Conservation (phyloP, 2,329 filamentous ascomycete genomes). For the Sporothrix schenckii region DNA sequence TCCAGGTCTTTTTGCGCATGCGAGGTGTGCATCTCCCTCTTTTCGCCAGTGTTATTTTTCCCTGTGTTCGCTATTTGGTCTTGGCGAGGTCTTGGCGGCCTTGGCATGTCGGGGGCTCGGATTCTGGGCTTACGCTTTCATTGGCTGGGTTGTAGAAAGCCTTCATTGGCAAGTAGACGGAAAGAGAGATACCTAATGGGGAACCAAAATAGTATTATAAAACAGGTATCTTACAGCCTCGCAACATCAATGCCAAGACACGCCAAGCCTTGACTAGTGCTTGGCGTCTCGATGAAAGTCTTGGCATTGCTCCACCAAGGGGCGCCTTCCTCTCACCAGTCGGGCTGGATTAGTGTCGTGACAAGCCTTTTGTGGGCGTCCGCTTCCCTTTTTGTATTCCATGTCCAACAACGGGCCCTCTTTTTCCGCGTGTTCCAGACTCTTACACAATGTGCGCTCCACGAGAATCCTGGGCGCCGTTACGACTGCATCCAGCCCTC, state of each 20-base stretch:
- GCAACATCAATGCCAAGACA: conserved; percentile 26
- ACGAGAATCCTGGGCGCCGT: conserved; percentile 9
- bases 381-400: conserved; percentile 24
- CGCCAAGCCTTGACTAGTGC: conserved; percentile 36
- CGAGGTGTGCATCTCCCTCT: conserved; percentile 16
- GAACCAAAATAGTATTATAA: fast-evolving
- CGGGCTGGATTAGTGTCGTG: conserved; percentile 22
- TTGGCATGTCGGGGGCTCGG: conserved; percentile 35
- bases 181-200: not conserved
- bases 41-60: conserved; percentile 26
- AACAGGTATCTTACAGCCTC: not conserved
- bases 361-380: not conserved
- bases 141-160: conserved; percentile 20
- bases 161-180: conserved; percentile 7
- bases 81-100: conserved; percentile 34
- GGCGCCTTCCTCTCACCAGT: conserved; percentile 13
- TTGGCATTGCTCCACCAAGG: conserved; percentile 35
- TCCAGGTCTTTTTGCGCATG: conserved; percentile 15
- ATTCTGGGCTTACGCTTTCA: not conserved
- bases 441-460: conserved; percentile 17
- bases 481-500: not conserved
- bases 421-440: conserved; percentile 25
- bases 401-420: not conserved
- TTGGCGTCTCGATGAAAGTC: conserved; percentile 34
- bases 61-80: conserved; percentile 31